Percentiles rank a stretch among this genome's conserved stretches.
These are phyloP conservation scores for Stromatinia cepivora DNA, from an alignment of 2,329 filamentous ascomycete genomes.

Conservation along the genomic window DNA sequence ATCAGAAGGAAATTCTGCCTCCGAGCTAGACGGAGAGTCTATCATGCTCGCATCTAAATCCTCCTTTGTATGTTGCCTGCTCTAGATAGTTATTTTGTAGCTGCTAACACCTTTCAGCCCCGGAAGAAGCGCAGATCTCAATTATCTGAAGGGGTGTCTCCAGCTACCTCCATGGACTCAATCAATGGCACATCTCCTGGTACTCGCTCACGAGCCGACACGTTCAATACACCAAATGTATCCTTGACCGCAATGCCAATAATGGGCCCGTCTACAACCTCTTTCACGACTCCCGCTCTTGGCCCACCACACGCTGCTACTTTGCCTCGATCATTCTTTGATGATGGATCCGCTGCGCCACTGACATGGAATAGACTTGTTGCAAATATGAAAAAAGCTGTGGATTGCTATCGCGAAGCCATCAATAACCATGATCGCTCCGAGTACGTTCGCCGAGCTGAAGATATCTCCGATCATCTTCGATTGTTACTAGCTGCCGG, in stretches of 20 bases:
- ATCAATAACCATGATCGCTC: constrained; percentile 79
- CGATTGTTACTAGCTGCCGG: constrained; percentile 91
- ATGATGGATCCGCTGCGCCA: constrained; percentile 77
- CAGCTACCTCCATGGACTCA: constrained; percentile 88
- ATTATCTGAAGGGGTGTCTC: constrained; percentile 68
- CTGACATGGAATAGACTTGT: constrained; percentile 89
- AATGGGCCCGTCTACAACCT: constrained; percentile 47
- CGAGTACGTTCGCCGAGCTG: constrained; percentile 90
- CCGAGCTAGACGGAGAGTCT: constrained; percentile 78
- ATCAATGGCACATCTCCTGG: constrained; percentile 69
- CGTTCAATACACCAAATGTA: constrained; percentile 51
- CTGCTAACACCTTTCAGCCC: constrained; percentile 46
- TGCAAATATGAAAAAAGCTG: constrained; percentile 86
- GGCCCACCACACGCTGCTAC: constrained; percentile 46
- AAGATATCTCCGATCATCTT: constrained; percentile 96
- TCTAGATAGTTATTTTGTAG: constrained; percentile 16
- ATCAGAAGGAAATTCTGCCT: constrained; percentile 79
- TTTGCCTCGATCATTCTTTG: constrained; percentile 82
- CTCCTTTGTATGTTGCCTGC: constrained; percentile 59
- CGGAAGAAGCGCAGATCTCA: constrained; percentile 63
- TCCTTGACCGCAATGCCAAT: constrained; percentile 46
- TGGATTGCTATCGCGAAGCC: constrained; percentile 88
- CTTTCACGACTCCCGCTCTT: constrained; percentile 54
- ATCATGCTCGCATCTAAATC: constrained; percentile 67
- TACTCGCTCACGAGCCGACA: constrained; percentile 58